Evolutionary conservation across 2,329 filamentous ascomycete genomes (phyloP), one percentile per base, ranked within the genome.

Genomic region (Xylariaceae sp.): DNA sequence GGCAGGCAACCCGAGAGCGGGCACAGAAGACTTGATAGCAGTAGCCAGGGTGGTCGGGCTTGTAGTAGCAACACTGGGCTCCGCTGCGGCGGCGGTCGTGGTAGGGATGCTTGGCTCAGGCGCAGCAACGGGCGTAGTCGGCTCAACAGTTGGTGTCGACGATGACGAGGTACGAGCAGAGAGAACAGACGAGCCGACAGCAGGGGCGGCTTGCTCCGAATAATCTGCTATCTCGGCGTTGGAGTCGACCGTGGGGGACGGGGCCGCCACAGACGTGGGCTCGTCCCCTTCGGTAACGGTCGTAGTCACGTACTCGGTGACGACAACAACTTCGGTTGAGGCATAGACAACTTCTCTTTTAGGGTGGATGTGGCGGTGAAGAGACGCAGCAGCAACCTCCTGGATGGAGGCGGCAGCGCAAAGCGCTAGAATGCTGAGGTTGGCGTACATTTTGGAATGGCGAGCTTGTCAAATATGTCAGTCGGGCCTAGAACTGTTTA

Each of bases 381-480:
- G 51, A 45, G 62, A 57, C 19, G 59, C 62, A 44, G 63, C 68
- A 20, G 62, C 56, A 18, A 65, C 69, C 50, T 66, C 65, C 44
- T 64, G 59, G n/a, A 72, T 56, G 18, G 67, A 64, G 51, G 60
- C 59, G 20, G 65, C 67, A 60, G 68, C 69, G 57, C 63, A 67
- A 44, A 71, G 66, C 50, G 70, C 70, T 48, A 70, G 57, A 46
- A 71, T 52, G 54, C 65, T 66, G 40, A 64, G 50, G 61, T 72
- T 72, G 54, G 64, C 57, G 57, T 68, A 62, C 70, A 72, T 72
- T 40, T 52, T 69, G 53, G 23, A 41, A 44, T 55, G 26, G 29
- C 50, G 53, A 20, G 42, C 50, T 60, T 57, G 23, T 47, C 32
- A 43, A 26, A 21, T 12, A 44, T 43, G 50, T 43, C 20, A 18